Conservation (phyloP, 306 rosid genomes). For the Canavalia ensiformis region DNA sequence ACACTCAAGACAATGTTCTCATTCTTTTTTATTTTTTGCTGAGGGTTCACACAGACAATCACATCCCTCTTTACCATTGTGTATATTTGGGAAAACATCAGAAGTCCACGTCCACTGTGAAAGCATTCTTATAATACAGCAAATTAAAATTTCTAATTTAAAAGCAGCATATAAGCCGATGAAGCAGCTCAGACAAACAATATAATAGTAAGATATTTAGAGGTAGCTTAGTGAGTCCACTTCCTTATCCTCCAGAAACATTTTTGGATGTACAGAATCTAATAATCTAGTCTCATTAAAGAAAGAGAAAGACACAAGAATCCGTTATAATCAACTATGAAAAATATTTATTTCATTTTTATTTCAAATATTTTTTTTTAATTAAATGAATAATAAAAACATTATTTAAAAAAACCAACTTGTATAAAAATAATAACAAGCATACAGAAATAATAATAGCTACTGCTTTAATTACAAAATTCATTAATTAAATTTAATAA, state of each 20-base stretch:
- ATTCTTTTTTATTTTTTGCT: background rate
- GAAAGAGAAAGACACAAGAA: too few species aligned
- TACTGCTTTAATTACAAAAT: too few species aligned
- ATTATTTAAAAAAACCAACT: too few species aligned
- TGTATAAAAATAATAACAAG: too few species aligned
- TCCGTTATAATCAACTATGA: too few species aligned
- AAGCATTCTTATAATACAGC: background rate
- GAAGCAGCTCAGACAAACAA: conserved; percentile 17
- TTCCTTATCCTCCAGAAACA: conserved; percentile 9
- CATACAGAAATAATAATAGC: too few species aligned
- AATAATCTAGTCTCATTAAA: background rate
- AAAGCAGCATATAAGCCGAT: conserved; percentile 4
- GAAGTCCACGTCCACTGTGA: conserved; percentile 3
- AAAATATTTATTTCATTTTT: too few species aligned
- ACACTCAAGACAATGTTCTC: conserved; percentile 11
- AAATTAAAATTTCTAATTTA: background rate
- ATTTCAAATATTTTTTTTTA: too few species aligned
- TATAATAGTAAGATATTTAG: background rate
- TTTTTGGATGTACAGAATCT: conserved; percentile 27
- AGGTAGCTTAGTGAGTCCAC: background rate
- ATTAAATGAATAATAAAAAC: too few species aligned
- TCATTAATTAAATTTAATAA: too few species aligned
- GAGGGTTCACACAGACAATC: background rate
- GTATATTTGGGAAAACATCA: conserved; percentile 1
- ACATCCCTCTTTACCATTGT: background rate